Base-by-base conservation (phyloP, 305 asterid species). In the Fraxinus dipetala region DNA sequence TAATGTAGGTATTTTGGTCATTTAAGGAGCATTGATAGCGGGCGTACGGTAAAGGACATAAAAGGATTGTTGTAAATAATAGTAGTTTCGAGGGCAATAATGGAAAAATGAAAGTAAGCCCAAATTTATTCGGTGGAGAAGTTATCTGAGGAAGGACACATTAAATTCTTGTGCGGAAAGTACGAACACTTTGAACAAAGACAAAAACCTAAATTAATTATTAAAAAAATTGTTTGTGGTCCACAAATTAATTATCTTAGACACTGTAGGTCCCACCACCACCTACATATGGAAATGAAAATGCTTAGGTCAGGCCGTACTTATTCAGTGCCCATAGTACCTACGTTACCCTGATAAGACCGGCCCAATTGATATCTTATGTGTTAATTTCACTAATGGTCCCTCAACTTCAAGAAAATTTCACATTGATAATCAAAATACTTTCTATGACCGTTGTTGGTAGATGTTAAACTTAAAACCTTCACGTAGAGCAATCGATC, bases 61-160 rank as follows among this genome's bases (percentile, higher is more conserved):
- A 84, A 83, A 84, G 78, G 81, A 79, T 6, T 72, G 59, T 22
- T 11, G 63, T n/a, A 80, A 78, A 72, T 35, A 72, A 73, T 38
- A 20, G 81, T 54, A 35, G 76, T 61, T 32, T 85, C n/a, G 83
- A 83, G 93, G 95, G 90, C n/a, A 85, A 7, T 65, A 82, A 48
- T 78, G 93, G 89, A 48, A 56, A 13, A 9, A 5, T 14, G 81
- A 34, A 40, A 32, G 89, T 38, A 56, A 87, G 82, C 83, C 73
- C 0, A 28, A n/a, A 20, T 72, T 87, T 83, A 91, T 89, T 88
- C 85, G 94, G 98, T 89, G 98, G 88, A 92, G 96, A 82, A 80
- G 80, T 76, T 84, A 92, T 91, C 83, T 84, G 95, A 91, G 98
- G 97, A 82, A 91, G 96, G 94, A 93, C 97, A 93, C 96, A 72